phyloP scores from a whole-genome alignment of 2,329 filamentous ascomycete species.

The Onygenales sp. region DNA sequence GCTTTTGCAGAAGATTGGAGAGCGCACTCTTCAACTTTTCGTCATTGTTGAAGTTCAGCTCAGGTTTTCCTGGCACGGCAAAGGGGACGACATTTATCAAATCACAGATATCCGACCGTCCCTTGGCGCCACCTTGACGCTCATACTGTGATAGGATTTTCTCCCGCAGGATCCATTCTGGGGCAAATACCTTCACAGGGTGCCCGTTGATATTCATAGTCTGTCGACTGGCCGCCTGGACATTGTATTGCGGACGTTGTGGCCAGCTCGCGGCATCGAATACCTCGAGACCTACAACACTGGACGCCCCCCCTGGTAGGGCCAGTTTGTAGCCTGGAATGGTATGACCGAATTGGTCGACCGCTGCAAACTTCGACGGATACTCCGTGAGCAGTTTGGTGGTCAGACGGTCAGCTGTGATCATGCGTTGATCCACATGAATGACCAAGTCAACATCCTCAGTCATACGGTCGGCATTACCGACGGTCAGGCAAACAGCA shows the following conservation, averaged over 20 bases:
- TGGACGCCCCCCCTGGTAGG: not conserved
- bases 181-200: slow-evolving; percentile 9
- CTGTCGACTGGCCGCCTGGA: slow-evolving; percentile 6
- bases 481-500: slow-evolving; percentile 1
- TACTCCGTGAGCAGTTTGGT: slow-evolving; percentile 5
- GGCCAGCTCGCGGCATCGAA: slow-evolving; percentile 12
- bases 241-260: slow-evolving; percentile 12
- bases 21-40: not conserved
- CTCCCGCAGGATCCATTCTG: slow-evolving; percentile 15
- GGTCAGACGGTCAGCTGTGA: slow-evolving; percentile 8
- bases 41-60: slow-evolving; percentile 12
- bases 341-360: slow-evolving; percentile 9
- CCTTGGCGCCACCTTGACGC: slow-evolving; percentile 11
- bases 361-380: slow-evolving; percentile 5
- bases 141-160: slow-evolving; percentile 14
- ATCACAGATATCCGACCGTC: slow-evolving; percentile 10
- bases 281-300: slow-evolving; percentile 8
- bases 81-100: slow-evolving; percentile 6
- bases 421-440: slow-evolving; percentile 10
- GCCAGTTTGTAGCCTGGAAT: slow-evolving; percentile 8
- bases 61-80: slow-evolving; percentile 6
- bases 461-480: slow-evolving; percentile 1
- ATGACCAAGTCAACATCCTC: slow-evolving; percentile 11
- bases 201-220: slow-evolving; percentile 9
- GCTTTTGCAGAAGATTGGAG: not conserved